Conservation (phyloP, 2,329 filamentous ascomycete genomes). For the Mycosphaerella sp. region DNA sequence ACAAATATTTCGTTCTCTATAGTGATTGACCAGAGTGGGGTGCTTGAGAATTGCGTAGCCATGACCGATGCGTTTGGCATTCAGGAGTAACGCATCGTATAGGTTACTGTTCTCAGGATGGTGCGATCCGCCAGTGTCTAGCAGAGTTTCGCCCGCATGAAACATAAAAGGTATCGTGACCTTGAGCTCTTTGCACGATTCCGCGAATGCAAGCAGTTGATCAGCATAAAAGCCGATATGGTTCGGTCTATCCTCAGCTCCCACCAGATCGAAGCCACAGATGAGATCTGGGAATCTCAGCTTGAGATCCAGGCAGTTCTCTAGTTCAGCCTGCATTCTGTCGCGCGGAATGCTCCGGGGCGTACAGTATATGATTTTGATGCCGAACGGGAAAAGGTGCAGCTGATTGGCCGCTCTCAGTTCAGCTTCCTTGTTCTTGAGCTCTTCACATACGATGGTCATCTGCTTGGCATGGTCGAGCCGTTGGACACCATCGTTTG, state of each 20-base stretch:
- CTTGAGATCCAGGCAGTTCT: constrained; percentile 54
- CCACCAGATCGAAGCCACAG: constrained; percentile 65
- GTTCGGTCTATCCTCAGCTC: constrained; percentile 58
- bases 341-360: constrained; percentile 53
- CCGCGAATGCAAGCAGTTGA: constrained; percentile 53
- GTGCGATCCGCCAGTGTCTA: constrained; percentile 55
- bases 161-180: constrained; percentile 66
- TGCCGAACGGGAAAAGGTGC: constrained; percentile 52
- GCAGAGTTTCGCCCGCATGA: constrained; percentile 68
- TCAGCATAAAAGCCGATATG: constrained; percentile 53
- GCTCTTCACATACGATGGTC: constrained; percentile 53
- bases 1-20: constrained; percentile 59
- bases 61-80: constrained; percentile 65
- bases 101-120: constrained; percentile 57
- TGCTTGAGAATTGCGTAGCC: constrained; percentile 65
- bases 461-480: constrained; percentile 57
- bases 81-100: constrained; percentile 60
- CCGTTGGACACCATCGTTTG: constrained; percentile 48
- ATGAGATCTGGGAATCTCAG: constrained; percentile 60
- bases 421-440: constrained; percentile 43
- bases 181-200: constrained; percentile 43
- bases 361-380: constrained; percentile 68
- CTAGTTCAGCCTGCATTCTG: constrained; percentile 48
- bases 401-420: constrained; percentile 35
- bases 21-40: constrained; percentile 58